These are phyloP conservation scores for Inga leiocalycina DNA, from an alignment of 306 rosid species.

Conservation along the genomic window DNA sequence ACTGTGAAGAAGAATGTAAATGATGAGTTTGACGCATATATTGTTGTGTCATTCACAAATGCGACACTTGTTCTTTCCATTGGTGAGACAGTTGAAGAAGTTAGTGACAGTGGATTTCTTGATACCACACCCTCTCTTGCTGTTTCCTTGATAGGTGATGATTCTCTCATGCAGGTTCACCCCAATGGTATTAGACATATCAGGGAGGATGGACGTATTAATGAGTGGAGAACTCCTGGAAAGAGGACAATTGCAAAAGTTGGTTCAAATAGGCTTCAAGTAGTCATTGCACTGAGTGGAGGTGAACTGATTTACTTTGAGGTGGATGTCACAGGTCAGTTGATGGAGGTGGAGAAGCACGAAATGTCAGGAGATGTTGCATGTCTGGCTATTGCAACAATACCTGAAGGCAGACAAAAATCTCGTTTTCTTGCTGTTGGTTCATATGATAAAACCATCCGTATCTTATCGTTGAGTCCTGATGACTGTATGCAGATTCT, in stretches of 20 bases:
- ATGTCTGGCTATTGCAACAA: slow-evolving; percentile 92
- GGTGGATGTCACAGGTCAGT: slow-evolving; percentile 92
- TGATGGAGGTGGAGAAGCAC: slow-evolving; percentile 95
- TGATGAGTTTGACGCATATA: slow-evolving; percentile 95
- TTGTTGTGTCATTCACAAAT: slow-evolving; percentile 91
- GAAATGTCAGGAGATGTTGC: slow-evolving; percentile 99
- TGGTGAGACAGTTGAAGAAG: slow-evolving; percentile 99
- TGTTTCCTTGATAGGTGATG: slow-evolving; percentile 96
- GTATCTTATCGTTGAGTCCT: slow-evolving; percentile 89
- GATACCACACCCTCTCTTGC: slow-evolving; percentile 95
- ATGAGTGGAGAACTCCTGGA: slow-evolving; percentile 99
- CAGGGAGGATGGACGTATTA: slow-evolving; percentile 97
- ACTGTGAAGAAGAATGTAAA: slow-evolving; percentile 90
- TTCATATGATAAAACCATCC: slow-evolving; percentile 85
- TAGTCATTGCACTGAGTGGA: slow-evolving; percentile 92
- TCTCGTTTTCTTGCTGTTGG: slow-evolving; percentile 97
- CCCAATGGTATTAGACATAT: slow-evolving; percentile 98
- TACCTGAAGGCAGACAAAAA: slow-evolving; percentile 94
- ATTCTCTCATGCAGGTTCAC: slow-evolving; percentile 99
- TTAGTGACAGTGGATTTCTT: slow-evolving; percentile 93
- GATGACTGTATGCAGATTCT: slow-evolving; percentile 93
- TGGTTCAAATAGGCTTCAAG: slow-evolving; percentile 92
- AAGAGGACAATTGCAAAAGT: slow-evolving; percentile 91
- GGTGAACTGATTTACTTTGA: slow-evolving; percentile 97
- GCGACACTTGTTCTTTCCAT: slow-evolving; percentile 96